A percentile compares a stretch with the other conserved stretches of the same genome.
Conservation (phyloP, 129 eudicot genomes). For the Flaveria robusta region DNA sequence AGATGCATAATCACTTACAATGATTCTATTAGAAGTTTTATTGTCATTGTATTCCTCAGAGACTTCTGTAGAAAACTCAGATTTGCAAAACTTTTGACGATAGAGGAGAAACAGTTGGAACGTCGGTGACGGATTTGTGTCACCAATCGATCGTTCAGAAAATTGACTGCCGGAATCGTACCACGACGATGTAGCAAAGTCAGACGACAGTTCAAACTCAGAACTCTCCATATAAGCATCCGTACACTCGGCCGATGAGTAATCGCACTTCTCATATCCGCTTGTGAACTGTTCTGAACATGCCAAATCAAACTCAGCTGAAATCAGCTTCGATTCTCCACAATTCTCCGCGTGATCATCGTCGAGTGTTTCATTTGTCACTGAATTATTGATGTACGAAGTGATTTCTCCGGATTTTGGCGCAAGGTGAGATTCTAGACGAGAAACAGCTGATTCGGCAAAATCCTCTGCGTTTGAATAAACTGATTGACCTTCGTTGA, state of each 20-base stretch:
- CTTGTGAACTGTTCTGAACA: constrained; percentile 67
- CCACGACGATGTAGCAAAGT: constrained; percentile 60
- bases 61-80: constrained; percentile 34
- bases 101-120: constrained; percentile 61
- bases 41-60: constrained; percentile 26
- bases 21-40: constrained; percentile 33
- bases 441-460: constrained; percentile 41
- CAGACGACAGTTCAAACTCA: constrained; percentile 52
- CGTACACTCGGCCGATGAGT: constrained; percentile 47
- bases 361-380: constrained; percentile 19
- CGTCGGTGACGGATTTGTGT: constrained; percentile 58
- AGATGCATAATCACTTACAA: constrained; percentile 48
- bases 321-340: constrained; percentile 41
- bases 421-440: constrained; percentile 29
- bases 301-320: constrained; percentile 51
- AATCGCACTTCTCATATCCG: constrained; percentile 40
- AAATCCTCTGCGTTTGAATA: constrained; percentile 22
- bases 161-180: constrained; percentile 83
- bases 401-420: constrained; percentile 27
- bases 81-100: constrained; percentile 53
- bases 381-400: constrained; percentile 24
- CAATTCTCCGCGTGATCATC: constrained; percentile 37
- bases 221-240: constrained; percentile 45
- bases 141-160: constrained; percentile 67
- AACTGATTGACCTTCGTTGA: constrained; percentile 37